Evolutionary conservation across 1,139 yeast species (phyloP).

Genomic region (Geotrichum restrictum): DNA sequence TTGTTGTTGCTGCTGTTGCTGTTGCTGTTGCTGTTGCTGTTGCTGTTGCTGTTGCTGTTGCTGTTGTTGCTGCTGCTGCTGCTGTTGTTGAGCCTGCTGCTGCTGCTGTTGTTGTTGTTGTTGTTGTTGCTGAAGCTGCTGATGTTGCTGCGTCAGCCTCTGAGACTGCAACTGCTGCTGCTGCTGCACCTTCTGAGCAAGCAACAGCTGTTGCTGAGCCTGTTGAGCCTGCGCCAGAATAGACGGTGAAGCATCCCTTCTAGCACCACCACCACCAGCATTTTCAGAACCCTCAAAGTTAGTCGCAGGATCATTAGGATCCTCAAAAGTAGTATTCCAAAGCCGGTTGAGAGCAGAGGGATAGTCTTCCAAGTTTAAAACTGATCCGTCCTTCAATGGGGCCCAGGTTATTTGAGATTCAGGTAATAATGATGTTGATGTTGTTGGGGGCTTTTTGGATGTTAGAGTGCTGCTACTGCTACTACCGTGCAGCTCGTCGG

Average conservation of each 20-base stretch:
- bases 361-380: neutral
- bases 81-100: conserved; percentile 9
- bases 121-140: neutral
- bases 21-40: neutral
- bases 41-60: too few relatives aligned
- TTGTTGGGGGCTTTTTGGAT: too few relatives aligned
- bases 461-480: too few relatives aligned
- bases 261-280: neutral
- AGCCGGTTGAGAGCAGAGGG: conserved; percentile 3
- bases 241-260: conserved; percentile 13
- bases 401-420: conserved; percentile 6
- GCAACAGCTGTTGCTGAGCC: conserved; percentile 19
- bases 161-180: conserved; percentile 13
- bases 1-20: neutral
- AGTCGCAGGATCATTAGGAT: conserved; percentile 7
- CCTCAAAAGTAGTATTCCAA: conserved; percentile 13
- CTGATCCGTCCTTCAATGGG: neutral
- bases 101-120: neutral
- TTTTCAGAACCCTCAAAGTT: neutral
- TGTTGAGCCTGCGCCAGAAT: conserved; percentile 20
- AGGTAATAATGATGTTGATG: neutral
- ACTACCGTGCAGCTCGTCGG: neutral
- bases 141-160: neutral
- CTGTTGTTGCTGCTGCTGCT: conserved; percentile 3
- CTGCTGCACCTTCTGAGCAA: conserved; percentile 12